Evolutionary conservation across 768 basidiomycete genomes (phyloP).

Genomic region (Boletus barrowsii): DNA sequence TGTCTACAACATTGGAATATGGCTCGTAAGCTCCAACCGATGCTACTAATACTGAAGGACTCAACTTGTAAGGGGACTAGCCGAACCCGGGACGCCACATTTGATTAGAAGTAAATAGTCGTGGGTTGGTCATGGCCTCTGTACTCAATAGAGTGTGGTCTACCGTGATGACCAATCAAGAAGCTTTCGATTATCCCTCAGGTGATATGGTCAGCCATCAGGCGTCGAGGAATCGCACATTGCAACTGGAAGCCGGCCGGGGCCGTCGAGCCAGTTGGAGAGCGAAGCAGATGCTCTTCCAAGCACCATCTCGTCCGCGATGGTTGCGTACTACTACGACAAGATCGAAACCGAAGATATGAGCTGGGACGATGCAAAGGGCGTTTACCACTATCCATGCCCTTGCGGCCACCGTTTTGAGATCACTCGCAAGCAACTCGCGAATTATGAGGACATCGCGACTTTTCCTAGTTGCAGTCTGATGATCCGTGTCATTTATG

Average conservation of each 20-base stretch:
- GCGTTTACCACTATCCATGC: slow-evolving; percentile 94
- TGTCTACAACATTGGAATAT: too few relatives aligned
- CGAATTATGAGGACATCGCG: slow-evolving; percentile 89
- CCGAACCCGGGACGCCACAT: background rate
- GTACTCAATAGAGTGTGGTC: background rate
- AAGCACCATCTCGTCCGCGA: slow-evolving; percentile 24
- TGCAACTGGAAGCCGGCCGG: too few relatives aligned
- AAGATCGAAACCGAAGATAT: slow-evolving; percentile 98
- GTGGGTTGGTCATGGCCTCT: too few relatives aligned
- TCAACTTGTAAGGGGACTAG: too few relatives aligned
- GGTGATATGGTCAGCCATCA: too few relatives aligned
- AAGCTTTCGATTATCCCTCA: too few relatives aligned
- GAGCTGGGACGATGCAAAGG: slow-evolving; percentile 78
- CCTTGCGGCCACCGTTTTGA: slow-evolving; percentile 99
- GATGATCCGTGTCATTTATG: slow-evolving; percentile 88
- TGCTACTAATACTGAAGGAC: too few relatives aligned
- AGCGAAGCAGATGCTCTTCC: too few relatives aligned
- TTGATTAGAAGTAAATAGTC: background rate
- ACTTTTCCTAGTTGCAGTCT: slow-evolving; percentile 96
- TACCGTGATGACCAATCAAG: too few relatives aligned
- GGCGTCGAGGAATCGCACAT: too few relatives aligned
- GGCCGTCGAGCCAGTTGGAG: too few relatives aligned
- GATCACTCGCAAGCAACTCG: slow-evolving; percentile 81
- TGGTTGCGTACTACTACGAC: slow-evolving; percentile 93
- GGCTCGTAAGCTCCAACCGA: too few relatives aligned